These are phyloP conservation scores for Aschersonia sp. DNA, from an alignment of 2,329 filamentous ascomycete genomes.

Conservation along the genomic window DNA sequence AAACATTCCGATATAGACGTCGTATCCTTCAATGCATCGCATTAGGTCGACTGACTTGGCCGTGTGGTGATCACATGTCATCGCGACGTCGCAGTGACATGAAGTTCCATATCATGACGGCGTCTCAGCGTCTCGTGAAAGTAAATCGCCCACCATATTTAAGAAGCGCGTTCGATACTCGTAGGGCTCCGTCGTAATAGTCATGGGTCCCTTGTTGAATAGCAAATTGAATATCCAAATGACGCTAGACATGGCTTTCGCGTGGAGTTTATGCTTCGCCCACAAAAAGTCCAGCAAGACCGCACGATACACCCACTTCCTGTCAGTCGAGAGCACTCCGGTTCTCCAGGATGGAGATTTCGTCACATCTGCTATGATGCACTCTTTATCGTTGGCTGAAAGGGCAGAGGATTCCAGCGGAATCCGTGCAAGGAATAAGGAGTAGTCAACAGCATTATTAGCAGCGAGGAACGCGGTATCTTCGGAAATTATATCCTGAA, in stretches of 20 bases:
- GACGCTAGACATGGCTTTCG: constrained; percentile 50
- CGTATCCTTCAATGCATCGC: too few relatives aligned
- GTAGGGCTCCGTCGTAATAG: constrained; percentile 52
- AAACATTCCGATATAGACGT: too few relatives aligned
- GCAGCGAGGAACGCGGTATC: constrained; percentile 50
- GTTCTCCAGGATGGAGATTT: constrained; percentile 35
- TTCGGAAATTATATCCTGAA: constrained; percentile 38
- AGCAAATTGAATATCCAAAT: constrained; percentile 50
- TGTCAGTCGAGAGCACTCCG: constrained; percentile 45
- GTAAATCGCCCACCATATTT: constrained; percentile 30
- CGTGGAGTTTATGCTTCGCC: constrained; percentile 56
- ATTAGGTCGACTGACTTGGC: too few relatives aligned
- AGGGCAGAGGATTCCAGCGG: constrained; percentile 4
- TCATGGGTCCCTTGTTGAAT: constrained; percentile 55
- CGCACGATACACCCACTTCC: constrained; percentile 52
- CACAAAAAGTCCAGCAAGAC: constrained; percentile 66
- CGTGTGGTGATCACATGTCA: too few relatives aligned
- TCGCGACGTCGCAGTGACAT: too few relatives aligned
- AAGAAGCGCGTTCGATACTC: constrained; percentile 48
- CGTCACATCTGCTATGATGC: constrained; percentile 2
- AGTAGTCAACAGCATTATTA: constrained; percentile 60
- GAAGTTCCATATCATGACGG: too few relatives aligned
- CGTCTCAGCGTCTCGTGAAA: constrained; percentile 5
- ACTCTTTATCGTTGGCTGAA: neutral
- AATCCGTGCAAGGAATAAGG: constrained; percentile 51